Percentiles rank a stretch among this genome's conserved stretches.
These are phyloP conservation scores for Lantana camara DNA, from an alignment of 257 asterid genomes.

Conservation along the genomic window DNA sequence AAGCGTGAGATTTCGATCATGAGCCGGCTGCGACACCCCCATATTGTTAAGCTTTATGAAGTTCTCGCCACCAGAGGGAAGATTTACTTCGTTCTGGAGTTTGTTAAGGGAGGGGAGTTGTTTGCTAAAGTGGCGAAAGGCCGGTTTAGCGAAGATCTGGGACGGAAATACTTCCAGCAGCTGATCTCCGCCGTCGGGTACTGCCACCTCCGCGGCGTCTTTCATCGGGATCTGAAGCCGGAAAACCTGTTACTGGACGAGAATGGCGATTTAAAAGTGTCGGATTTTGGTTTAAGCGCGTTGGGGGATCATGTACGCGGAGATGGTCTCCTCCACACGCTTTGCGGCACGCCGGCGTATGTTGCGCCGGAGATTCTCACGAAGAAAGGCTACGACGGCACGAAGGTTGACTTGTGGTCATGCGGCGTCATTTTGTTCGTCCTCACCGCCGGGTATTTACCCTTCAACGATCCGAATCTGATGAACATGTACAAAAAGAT, in stretches of 20 bases:
- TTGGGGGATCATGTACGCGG: slow-evolving; percentile 51
- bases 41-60: slow-evolving; percentile 65
- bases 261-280: slow-evolving; percentile 69
- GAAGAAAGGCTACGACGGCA: slow-evolving; percentile 84
- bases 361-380: slow-evolving; percentile 93
- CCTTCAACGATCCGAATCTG: slow-evolving; percentile 69
- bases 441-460: slow-evolving; percentile 69
- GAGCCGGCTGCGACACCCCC: slow-evolving; percentile 65
- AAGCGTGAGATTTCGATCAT: slow-evolving; percentile 76
- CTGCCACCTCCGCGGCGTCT: slow-evolving; percentile 81
- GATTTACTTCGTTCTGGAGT: slow-evolving; percentile 76
- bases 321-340: slow-evolving; percentile 80
- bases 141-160: slow-evolving; percentile 64
- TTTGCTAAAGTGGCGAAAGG: slow-evolving; percentile 69
- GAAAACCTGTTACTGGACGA: slow-evolving; percentile 86
- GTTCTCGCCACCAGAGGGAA: slow-evolving; percentile 76
- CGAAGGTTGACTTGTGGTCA: slow-evolving; percentile 84
- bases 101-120: slow-evolving; percentile 84
- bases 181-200: slow-evolving; percentile 71
- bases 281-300: slow-evolving; percentile 94
- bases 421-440: slow-evolving; percentile 66
- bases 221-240: slow-evolving; percentile 88
- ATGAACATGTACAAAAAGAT: slow-evolving; percentile 65
- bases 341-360: slow-evolving; percentile 95
- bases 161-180: slow-evolving; percentile 78